Percentiles rank a stretch among this genome's conserved stretches.
phyloP scores from a whole-genome alignment of 2,329 filamentous ascomycete species.

The Aspergillus persii region DNA sequence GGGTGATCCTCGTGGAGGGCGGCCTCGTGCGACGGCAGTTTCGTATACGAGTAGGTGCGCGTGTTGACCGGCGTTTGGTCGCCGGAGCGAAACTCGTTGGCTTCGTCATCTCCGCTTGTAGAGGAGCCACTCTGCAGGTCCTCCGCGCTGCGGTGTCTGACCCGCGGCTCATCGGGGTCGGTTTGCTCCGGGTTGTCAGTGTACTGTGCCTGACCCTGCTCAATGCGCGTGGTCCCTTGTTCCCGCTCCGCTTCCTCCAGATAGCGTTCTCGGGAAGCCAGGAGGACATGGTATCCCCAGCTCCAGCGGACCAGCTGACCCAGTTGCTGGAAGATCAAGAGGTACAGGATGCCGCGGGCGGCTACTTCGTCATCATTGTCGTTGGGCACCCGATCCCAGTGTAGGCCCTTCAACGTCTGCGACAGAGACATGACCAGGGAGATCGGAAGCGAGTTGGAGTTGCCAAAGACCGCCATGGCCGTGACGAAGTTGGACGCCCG shows the following conservation, averaged over 20 bases:
- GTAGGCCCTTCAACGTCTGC: constrained; percentile 84
- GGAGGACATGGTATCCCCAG: constrained; percentile 92
- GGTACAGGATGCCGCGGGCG: constrained; percentile 88
- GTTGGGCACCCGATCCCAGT: constrained; percentile 87
- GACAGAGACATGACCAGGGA: constrained; percentile 92
- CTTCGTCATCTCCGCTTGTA: constrained; percentile 13
- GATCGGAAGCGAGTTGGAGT: constrained; percentile 96
- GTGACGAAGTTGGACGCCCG: constrained; percentile 91
- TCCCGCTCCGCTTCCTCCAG: constrained; percentile 43
- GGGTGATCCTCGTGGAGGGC: constrained; percentile 21
- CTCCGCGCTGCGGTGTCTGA: constrained; percentile 34
- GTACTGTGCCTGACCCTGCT: constrained; percentile 41
- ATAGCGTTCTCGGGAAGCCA: constrained; percentile 73
- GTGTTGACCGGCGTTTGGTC: constrained; percentile 40
- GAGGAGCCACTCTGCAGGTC: constrained; percentile 17
- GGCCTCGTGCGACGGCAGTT: constrained; percentile 26
- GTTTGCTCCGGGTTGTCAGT: constrained; percentile 39
- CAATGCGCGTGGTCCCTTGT: constrained; percentile 32
- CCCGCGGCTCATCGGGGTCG: constrained; percentile 36
- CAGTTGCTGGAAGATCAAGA: constrained; percentile 96
- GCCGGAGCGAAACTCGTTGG: constrained; percentile 34
- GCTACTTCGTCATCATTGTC: constrained; percentile 96
- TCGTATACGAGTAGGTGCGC: constrained; percentile 35
- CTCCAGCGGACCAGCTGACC: constrained; percentile 95
- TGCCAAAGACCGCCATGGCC: constrained; percentile 97